Conservation (phyloP, 1,284 basidiomycete genomes). For the Naganishia sp. region DNA sequence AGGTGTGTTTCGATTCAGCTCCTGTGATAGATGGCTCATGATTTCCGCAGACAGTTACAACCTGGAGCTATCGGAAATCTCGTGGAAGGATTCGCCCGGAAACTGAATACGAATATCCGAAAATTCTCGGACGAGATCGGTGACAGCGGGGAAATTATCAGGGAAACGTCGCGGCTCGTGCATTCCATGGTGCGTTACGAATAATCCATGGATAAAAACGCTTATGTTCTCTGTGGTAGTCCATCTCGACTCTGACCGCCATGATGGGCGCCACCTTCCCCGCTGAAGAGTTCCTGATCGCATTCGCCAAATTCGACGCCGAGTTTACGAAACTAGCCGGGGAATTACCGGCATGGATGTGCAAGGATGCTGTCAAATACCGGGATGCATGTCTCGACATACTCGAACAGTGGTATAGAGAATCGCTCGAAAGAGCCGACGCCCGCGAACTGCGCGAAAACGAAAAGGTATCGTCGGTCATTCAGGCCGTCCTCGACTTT, state of each 20-base stretch:
- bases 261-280: slow-evolving; percentile 23
- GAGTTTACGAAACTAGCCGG: slow-evolving; percentile 20
- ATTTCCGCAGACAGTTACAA: background rate
- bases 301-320: slow-evolving; percentile 11
- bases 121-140: background rate
- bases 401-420: slow-evolving; percentile 15
- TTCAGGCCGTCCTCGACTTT: slow-evolving; percentile 2
- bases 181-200: background rate
- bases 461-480: background rate
- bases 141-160: background rate
- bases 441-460: background rate
- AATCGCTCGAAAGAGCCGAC: background rate
- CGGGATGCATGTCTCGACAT: slow-evolving; percentile 14
- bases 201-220: too few relatives aligned
- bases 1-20: background rate
- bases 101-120: slow-evolving; percentile 3
- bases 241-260: slow-evolving; percentile 4
- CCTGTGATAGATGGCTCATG: background rate
- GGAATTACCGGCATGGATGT: slow-evolving; percentile 21
- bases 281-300: background rate
- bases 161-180: background rate
- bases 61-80: background rate
- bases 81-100: background rate
- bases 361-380: slow-evolving; percentile 10
- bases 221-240: background rate